Base-by-base conservation (phyloP, 1,284 basidiomycete species). In the Papiliotrema flavescens region DNA sequence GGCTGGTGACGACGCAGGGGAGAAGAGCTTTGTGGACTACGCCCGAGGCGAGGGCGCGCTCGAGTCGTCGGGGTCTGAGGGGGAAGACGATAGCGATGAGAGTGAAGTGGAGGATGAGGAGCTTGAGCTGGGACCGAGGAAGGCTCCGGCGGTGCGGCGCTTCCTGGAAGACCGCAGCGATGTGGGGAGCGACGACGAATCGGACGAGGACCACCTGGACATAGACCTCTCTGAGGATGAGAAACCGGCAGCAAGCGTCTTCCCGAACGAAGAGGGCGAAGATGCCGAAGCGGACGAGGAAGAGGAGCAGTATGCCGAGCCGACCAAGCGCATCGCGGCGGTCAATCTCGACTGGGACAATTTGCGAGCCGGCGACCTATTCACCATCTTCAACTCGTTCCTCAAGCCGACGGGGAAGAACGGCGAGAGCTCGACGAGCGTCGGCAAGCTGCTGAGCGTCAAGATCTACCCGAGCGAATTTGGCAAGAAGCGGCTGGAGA, bases 341-440 rank as follows among this genome's bases (percentile, higher is more conserved):
- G 95, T 99, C 63, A 98, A 98, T 73, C 83, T 98, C 56, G 96
- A 99, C 77, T 99, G 96, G 96, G 96, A 98, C 75, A 85, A 98
- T 76, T 84, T 98, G 53, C 87, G 89, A 47, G 91, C 95, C 1
- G 80, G 80, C 35, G 94, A 98, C 74, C 79, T 99, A 23, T 97
- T 85, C 83, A 92, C 90, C 75, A 89, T 98, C 41, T 93, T 92
- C 76, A 85, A 90, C 35, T 97, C 93, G 3, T 83, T 95, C 50
- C 81, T 97, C 19, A 55, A 81, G 51, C 56, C 51, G 9, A 22
- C 51, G 34, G 52, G 24, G 32, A 64, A 59, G 51, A 50, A 56
- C 19, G 65, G 61, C 32, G 72, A 69, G 55, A 53, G 52, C 19
- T 49, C 47, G 37, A 47, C 15, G 20, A 45, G 28, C 61, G 67